These are phyloP conservation scores for Biscutella laevigata DNA, from an alignment of 441 rosid genomes.

Conservation along the genomic window DNA sequence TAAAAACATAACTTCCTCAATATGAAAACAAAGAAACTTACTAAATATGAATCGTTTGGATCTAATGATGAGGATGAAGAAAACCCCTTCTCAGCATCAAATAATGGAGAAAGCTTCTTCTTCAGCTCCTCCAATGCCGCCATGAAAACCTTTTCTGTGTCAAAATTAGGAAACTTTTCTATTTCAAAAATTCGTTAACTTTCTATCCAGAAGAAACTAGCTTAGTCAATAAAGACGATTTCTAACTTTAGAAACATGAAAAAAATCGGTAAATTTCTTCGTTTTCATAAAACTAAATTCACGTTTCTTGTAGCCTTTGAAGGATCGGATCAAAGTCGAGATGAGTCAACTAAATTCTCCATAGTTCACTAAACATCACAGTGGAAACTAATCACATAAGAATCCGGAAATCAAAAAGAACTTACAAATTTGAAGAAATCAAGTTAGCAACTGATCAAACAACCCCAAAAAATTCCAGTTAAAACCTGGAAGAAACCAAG, in stretches of 20 bases:
- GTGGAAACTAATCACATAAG: background rate
- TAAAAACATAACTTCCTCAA: background rate
- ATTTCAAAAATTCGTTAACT: background rate
- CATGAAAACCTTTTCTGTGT: constrained; percentile 43
- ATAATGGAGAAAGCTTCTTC: constrained; percentile 81
- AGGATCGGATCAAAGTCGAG: background rate
- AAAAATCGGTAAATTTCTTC: background rate
- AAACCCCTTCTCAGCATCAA: constrained; percentile 89
- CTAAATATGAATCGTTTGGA: constrained; percentile 65
- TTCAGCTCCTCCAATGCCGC: constrained; percentile 81
- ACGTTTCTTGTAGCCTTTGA: background rate
- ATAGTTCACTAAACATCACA: background rate
- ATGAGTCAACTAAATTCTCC: background rate
- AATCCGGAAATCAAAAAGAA: too few relatives aligned
- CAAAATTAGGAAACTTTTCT: too few relatives aligned
- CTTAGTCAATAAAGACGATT: background rate
- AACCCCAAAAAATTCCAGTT: background rate
- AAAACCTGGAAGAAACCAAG: background rate
- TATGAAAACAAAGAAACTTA: constrained; percentile 24
- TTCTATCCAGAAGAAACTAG: background rate
- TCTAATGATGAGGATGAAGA: constrained; percentile 58
- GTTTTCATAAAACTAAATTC: background rate
- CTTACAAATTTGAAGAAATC: too few relatives aligned
- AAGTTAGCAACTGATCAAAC: background rate
- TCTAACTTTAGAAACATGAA: background rate